These are phyloP conservation scores for Mrakia blollopis DNA, from an alignment of 768 basidiomycete genomes.

Conservation along the genomic window DNA sequence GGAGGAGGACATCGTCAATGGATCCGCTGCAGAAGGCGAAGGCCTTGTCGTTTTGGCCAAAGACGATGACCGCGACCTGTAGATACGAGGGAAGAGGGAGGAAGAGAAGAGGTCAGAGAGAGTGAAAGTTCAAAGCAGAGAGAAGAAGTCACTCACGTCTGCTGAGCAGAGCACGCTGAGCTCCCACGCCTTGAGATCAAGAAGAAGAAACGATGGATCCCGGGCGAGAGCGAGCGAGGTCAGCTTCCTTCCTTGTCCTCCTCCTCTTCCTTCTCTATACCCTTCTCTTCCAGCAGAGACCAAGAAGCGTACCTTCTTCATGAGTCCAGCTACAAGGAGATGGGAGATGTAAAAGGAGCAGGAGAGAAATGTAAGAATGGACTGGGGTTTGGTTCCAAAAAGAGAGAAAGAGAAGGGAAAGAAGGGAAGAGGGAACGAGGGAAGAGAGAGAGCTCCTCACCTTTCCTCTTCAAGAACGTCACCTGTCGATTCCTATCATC, in stretches of 20 bases:
- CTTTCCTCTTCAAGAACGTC: slow-evolving; percentile 31
- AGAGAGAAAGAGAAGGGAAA: not conserved
- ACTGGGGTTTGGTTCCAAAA: not conserved
- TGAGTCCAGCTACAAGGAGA: slow-evolving; percentile 19
- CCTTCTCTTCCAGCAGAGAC: not conserved
- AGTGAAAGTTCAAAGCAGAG: not conserved
- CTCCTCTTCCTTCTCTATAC: not conserved
- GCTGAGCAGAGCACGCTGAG: slow-evolving; percentile 31
- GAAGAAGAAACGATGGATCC: not conserved
- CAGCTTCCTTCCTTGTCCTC: not conserved
- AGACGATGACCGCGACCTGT: slow-evolving; percentile 31
- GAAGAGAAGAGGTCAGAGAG: not conserved
- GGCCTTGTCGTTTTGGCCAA: slow-evolving; percentile 28
- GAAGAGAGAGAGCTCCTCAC: slow-evolving; percentile 4
- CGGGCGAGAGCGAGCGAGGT: not conserved
- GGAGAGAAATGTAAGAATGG: not conserved
- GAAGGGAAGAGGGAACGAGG: too few relatives aligned
- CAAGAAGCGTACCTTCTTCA: slow-evolving; percentile 27
- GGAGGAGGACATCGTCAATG: slow-evolving; percentile 30
- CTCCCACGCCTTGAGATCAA: slow-evolving; percentile 31
- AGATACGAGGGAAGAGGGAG: not conserved
- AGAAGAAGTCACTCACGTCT: slow-evolving; percentile 23
- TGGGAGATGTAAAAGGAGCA: not conserved
- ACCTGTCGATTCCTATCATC: slow-evolving; percentile 23
- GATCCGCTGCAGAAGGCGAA: slow-evolving; percentile 24